Evolutionary conservation across 1,139 yeast genomes (phyloP), one percentile per base, ranked within the genome.

Genomic region (Candida albicans): DNA sequence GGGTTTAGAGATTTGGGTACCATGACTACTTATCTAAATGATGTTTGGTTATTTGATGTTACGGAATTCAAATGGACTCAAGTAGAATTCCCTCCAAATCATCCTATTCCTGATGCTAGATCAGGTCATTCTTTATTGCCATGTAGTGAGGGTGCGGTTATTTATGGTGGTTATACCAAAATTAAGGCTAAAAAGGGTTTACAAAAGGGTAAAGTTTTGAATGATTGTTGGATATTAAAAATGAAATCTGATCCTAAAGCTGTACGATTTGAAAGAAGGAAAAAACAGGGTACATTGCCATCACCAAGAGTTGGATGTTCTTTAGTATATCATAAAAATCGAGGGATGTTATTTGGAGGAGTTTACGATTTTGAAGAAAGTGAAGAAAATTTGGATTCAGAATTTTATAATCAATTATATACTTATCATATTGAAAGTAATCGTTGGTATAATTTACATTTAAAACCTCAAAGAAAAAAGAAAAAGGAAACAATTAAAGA

Each of bases 241-340:
- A 89, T 91, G 96, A 88, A 88, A 61, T 66, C 85, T 11, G 97
- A 91, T 58, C 76, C 91, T n/a, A 79, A 81, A 51, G 85, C 79
- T 2, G 75, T 87, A 6, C 70, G 95, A 49, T 90, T 96, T 84
- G 98, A 93, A 62, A 76, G 97, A 59, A 78, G 96, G 53, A 81
- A 87, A 51, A 89, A 87, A 54, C 95, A 89, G 58, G 96, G 96
- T 1, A 85, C 84, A 58, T 89, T 83, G 43, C 96, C 96, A 3
- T 79, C 90, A 4, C 87, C 97, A 18, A 79, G 99, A 56, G 97
- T 88, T n/a, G 99, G 99, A 0, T 87, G 96, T 59, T 84, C 95
- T 3, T 80, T 93, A 81, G 91, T 82, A 2, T 77, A 77, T 57
- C 98, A 93, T 64, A 87, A 90, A 56, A 95, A 95, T 48, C 81